These are phyloP conservation scores for Coelastrella sp. DNA, from an alignment of 139 green algal species.

Conservation along the genomic window DNA sequence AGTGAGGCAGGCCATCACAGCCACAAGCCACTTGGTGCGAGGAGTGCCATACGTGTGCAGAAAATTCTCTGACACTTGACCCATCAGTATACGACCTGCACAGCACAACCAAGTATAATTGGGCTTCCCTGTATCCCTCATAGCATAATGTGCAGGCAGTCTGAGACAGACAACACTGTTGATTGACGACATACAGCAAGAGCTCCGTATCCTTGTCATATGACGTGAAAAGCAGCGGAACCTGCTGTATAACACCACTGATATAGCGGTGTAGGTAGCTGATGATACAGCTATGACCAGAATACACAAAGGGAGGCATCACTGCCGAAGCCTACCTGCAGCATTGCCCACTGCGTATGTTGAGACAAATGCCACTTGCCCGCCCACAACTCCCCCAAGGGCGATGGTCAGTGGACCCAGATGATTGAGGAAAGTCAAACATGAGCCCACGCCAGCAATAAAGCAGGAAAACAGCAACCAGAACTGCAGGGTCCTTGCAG, in stretches of 20 bases:
- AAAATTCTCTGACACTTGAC: conserved; percentile 61
- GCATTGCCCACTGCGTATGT: conserved; percentile 85
- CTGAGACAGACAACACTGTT: no score
- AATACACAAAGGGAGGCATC: neutral
- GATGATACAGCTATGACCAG: no score
- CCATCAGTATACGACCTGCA: conserved; percentile 68
- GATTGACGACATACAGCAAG: no score
- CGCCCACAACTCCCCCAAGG: conserved; percentile 51
- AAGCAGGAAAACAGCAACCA: conserved; percentile 71
- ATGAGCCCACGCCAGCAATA: conserved; percentile 64
- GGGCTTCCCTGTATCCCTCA: neutral
- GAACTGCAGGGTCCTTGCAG: conserved; percentile 58
- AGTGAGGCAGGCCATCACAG: conserved; percentile 2
- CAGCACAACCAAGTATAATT: neutral
- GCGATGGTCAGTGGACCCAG: conserved; percentile 68
- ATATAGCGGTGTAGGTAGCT: no score
- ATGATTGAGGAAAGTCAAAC: conserved; percentile 88
- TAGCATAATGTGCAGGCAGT: no score
- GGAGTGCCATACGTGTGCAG: conserved; percentile 61
- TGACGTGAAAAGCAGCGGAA: no score
- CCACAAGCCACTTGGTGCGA: conserved; percentile 60
- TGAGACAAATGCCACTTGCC: conserved; percentile 74
- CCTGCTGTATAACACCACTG: no score
- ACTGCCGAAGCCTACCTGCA: neutral
- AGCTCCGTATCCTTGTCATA: no score